These are phyloP conservation scores for Globisporangium radiosum DNA, from an alignment of 352 stramenopile genomes.

Conservation along the genomic window DNA sequence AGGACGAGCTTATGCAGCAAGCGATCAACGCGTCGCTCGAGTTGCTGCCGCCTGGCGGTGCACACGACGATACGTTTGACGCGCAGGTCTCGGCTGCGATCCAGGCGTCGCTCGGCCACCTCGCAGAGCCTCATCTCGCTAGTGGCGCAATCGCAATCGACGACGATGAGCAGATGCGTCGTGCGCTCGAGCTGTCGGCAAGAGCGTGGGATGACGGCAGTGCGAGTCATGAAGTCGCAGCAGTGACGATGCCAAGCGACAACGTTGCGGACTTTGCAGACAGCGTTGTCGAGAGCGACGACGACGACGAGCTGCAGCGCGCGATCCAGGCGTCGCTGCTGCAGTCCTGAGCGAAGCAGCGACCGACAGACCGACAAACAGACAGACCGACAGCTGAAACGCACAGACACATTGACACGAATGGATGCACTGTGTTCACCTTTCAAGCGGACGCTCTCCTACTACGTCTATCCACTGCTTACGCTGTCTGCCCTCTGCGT, in stretches of 20 bases:
- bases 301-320: conserved; percentile 71
- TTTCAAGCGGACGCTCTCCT: background rate
- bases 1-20: conserved; percentile 68
- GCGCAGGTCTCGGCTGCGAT: conserved; percentile 59
- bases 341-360: conserved; percentile 20
- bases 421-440: background rate
- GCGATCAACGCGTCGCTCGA: conserved; percentile 62
- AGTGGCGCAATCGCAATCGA: conserved; percentile 4
- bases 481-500: background rate
- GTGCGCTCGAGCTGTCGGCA: conserved; percentile 51
- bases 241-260: background rate
- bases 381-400: background rate
- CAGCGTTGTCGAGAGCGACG: conserved; percentile 30
- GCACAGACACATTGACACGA: background rate
- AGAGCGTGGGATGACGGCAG: conserved; percentile 33
- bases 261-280: background rate
- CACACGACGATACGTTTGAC: conserved; percentile 28
- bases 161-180: conserved; percentile 61
- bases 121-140: background rate
- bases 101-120: conserved; percentile 43
- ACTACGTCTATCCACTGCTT: background rate
- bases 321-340: conserved; percentile 77
- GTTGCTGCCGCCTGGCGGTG: conserved; percentile 4
- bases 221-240: background rate
- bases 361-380: background rate